A percentile compares a stretch with the other conserved stretches of the same genome.
phyloP scores from a whole-genome alignment of 345 rosid genomes.

The Linum usitatissimum region DNA sequence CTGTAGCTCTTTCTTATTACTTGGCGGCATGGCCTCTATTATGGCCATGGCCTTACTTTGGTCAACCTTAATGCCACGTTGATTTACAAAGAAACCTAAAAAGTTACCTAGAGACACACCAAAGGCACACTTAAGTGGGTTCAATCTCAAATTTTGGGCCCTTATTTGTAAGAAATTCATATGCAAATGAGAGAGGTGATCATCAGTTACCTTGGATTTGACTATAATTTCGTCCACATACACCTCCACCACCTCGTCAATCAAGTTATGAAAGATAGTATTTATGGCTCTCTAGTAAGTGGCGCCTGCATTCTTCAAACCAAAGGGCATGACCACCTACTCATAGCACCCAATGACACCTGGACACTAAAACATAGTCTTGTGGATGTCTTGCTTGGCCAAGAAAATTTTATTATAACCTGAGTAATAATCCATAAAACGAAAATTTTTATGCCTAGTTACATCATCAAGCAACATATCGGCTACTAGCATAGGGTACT shows the following conservation, averaged over 20 bases:
- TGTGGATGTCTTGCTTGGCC: neutral
- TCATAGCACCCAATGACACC: neutral
- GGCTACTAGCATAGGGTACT: no score
- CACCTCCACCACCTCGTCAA: neutral
- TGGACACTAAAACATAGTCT: neutral
- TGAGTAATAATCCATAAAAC: no score
- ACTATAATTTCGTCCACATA: neutral
- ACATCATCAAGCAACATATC: no score
- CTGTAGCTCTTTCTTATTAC: neutral
- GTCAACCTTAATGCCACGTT: neutral
- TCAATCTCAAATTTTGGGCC: neutral
- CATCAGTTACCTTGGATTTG: neutral
- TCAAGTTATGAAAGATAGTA: no score
- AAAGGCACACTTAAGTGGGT: constrained; percentile 4
- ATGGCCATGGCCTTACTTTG: neutral
- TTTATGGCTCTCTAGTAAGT: no score
- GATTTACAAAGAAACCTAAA: neutral
- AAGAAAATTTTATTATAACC: no score
- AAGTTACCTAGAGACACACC: neutral
- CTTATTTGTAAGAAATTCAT: neutral
- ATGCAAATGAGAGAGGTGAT: neutral
- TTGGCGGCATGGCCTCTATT: neutral
- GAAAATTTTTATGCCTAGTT: no score
- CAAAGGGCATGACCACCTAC: neutral
- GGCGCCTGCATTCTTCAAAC: neutral